Evolutionary conservation across 169 alveolate genomes (phyloP).

Genomic region (Eimeria sp.): DNA sequence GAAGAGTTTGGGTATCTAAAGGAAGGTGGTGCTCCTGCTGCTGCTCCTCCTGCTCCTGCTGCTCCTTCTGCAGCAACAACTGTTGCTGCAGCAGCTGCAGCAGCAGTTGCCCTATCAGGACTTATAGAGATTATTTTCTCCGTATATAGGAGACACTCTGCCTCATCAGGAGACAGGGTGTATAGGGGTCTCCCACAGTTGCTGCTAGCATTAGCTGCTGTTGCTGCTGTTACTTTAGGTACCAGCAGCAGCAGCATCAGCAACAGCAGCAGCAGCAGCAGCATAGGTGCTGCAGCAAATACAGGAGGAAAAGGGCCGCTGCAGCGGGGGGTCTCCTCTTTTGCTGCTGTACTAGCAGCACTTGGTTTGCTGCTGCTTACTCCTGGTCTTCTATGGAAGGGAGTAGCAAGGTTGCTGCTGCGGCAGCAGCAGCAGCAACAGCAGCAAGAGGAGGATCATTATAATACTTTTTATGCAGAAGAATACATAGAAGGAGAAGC

Average conservation of each 20-base stretch:
- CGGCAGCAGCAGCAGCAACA: neutral
- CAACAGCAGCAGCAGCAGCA: neutral
- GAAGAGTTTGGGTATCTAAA: too few relatives aligned
- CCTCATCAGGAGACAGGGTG: neutral
- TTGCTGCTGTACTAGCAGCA: neutral
- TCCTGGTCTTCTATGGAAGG: neutral
- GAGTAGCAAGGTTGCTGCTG: neutral
- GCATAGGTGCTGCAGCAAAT: neutral
- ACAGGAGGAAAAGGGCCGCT: neutral
- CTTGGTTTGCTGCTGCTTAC: neutral
- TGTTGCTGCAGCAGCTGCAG: slow-evolving; percentile 2
- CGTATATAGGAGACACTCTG: neutral
- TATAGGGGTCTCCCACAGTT: neutral
- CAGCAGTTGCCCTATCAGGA: neutral
- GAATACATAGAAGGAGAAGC: neutral
- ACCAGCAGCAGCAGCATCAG: neutral
- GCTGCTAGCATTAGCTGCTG: neutral
- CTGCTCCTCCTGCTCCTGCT: neutral
- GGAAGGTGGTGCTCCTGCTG: neutral
- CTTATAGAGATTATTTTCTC: neutral
- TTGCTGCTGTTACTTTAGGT: neutral
- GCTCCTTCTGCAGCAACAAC: neutral
- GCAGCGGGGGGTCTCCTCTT: neutral
- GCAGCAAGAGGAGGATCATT: neutral
- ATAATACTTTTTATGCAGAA: neutral